A percentile compares a stretch with the other conserved stretches of the same genome.
phyloP scores from a whole-genome alignment of 2,329 filamentous ascomycete species.

The Aureobasidium lini region DNA sequence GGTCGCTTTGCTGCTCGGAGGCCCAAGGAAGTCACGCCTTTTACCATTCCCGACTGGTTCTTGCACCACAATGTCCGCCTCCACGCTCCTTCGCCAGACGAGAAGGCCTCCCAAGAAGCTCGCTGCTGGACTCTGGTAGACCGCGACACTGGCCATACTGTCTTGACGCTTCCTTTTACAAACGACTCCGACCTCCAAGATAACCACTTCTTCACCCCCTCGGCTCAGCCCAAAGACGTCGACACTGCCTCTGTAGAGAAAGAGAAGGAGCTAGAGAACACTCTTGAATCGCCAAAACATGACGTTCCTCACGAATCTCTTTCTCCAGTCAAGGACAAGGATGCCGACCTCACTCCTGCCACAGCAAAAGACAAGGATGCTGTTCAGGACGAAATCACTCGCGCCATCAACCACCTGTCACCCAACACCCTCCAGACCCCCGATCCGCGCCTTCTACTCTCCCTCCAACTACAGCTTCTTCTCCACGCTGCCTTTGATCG shows the following conservation, averaged over 20 bases:
- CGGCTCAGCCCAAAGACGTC: background rate
- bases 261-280: too few relatives aligned
- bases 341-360: background rate
- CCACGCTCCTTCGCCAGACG: background rate
- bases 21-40: constrained; percentile 10
- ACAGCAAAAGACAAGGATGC: background rate
- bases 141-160: constrained; percentile 4
- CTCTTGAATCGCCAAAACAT: too few relatives aligned
- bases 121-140: constrained; percentile 10
- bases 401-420: background rate
- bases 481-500: constrained; percentile 13
- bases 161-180: constrained; percentile 7
- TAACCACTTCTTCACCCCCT: constrained; percentile 1
- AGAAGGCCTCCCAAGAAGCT: background rate
- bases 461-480: constrained; percentile 32
- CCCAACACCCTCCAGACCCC: constrained; percentile 2
- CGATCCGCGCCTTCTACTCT: constrained; percentile 30
- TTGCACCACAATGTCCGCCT: constrained; percentile 29
- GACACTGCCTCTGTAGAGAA: background rate
- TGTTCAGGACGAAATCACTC: background rate
- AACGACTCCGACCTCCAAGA: background rate
- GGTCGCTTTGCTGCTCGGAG: background rate
- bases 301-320: too few relatives aligned
- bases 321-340: background rate
- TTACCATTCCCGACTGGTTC: constrained; percentile 31